Percentiles rank a stretch among this genome's conserved stretches.
Evolutionary conservation across 441 rosid genomes (phyloP).

Genomic region (Viola pubescens): DNA sequence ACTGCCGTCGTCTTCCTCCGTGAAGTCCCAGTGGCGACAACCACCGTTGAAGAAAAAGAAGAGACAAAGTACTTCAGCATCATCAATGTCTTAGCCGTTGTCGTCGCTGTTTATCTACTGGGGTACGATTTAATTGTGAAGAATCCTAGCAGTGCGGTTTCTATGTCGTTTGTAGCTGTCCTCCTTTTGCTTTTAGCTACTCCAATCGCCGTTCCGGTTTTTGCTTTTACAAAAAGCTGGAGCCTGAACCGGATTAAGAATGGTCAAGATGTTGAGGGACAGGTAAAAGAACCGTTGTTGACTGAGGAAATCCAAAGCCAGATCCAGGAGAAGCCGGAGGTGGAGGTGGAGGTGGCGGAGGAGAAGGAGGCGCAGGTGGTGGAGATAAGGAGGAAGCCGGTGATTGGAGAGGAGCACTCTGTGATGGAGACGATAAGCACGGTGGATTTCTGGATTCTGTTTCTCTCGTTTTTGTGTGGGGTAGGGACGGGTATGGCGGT

Average conservation of each 20-base stretch:
- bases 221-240: constrained; percentile 28
- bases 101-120: constrained; percentile 54
- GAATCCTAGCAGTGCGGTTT: constrained; percentile 25
- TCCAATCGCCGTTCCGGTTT: constrained; percentile 47
- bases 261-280: constrained; percentile 37
- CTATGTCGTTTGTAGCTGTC: constrained; percentile 31
- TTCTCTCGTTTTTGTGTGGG: constrained; percentile 75
- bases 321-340: constrained; percentile 6
- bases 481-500: constrained; percentile 89
- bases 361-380: constrained; percentile 5
- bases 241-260: constrained; percentile 11
- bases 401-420: constrained; percentile 79
- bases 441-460: constrained; percentile 74
- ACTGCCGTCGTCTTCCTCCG: constrained; percentile 61
- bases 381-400: constrained; percentile 37
- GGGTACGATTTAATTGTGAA: constrained; percentile 36
- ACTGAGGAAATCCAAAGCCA: constrained; percentile 7
- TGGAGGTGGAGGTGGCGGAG: constrained; percentile 14
- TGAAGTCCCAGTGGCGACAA: constrained; percentile 42
- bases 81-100: constrained; percentile 56
- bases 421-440: constrained; percentile 53
- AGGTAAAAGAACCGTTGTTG: constrained; percentile 33
- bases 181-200: constrained; percentile 50
- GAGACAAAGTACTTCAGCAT: constrained; percentile 48
- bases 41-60: constrained; percentile 39